Evolutionary conservation across 2,329 filamentous ascomycete species (phyloP), one percentile per base, ranked within the genome.

Genomic region (Xylaria arbuscula): DNA sequence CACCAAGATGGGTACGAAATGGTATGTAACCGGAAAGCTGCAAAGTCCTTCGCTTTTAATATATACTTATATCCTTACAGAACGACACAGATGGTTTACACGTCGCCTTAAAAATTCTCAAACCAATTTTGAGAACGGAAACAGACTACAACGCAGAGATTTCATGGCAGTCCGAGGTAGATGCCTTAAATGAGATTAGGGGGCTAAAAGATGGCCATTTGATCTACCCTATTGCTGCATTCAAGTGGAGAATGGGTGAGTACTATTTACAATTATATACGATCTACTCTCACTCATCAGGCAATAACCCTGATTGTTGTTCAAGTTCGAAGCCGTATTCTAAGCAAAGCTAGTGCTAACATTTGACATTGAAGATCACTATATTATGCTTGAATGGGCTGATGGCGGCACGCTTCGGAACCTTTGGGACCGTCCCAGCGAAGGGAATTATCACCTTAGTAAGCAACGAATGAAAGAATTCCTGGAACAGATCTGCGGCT

Each of bases 161-260:
- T 13, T 36, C 55, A 42, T 70, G 48, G 40, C 2, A 15, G 9
- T 38, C 5, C 13, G 67, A 70, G 50, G 56, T 45, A 1, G 38
- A 19, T 10, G 51, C 67, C 8, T 60, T 64, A 55, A 55, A 48
- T 3, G 45, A 70, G 13, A 57, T 70, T 13, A 38, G 50, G 22
- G 60, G 38, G 22, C n/a, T 70, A 89, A 89, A 61, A 10, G 38
- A 70, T 24, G 9, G n/a, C 5, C 58, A 70, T 54, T 56, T 70
- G 38, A 70, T 68, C 22, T 42, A 50, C 7, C 47, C 47, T 5
- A 59, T 72, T 54, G 36, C 62, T 62, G 64, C 70, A 19, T 72
- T 72, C 50, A 64, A 62, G 22, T 55, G 48, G 4, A 2, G 42
- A 1, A 24, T 10, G n/a, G 55, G 64, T 66, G 1, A 66, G 64